Conservation (phyloP, 1,284 basidiomycete genomes). For the Polyporus tsugae region DNA sequence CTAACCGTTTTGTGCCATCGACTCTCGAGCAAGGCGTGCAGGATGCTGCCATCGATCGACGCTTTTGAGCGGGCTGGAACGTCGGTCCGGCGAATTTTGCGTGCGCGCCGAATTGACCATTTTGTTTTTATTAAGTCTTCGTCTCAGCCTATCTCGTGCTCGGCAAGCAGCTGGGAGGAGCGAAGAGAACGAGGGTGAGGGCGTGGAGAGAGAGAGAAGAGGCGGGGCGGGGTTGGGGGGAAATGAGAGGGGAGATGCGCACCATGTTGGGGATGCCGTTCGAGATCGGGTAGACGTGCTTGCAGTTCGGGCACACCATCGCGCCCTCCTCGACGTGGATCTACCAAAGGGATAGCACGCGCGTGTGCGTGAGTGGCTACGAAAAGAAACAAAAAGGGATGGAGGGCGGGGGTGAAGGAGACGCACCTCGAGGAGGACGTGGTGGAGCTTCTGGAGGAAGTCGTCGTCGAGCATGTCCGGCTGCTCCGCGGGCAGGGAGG, state of each 20-base stretch:
- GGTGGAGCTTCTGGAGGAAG: conserved; percentile 84
- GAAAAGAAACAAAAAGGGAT: not conserved
- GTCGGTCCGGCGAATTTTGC: not conserved
- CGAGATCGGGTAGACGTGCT: conserved; percentile 89
- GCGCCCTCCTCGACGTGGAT: conserved; percentile 93
- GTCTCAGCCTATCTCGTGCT: conserved; percentile 82
- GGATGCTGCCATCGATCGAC: not conserved
- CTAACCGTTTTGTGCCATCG: not conserved
- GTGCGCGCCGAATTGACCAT: not conserved
- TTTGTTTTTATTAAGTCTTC: too few relatives aligned
- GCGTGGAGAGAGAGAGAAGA: not conserved
- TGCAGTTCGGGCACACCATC: conserved; percentile 95
- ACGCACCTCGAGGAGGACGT: conserved; percentile 90
- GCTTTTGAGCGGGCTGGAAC: not conserved
- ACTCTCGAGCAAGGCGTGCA: not conserved
- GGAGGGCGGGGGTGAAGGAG: not conserved
- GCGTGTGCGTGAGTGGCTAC: not conserved
- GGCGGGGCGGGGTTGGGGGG: not conserved
- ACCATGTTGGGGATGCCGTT: conserved; percentile 99
- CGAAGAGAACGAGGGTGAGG: not conserved
- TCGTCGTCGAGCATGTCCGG: conserved; percentile 86
- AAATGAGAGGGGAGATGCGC: conserved; percentile 33
- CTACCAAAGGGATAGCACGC: conserved; percentile 49
- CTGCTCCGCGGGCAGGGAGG: conserved; percentile 78
- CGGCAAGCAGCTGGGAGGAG: conserved; percentile 77